Base-by-base conservation (phyloP, 768 basidiomycete species). In the Kwoniella europaea region DNA sequence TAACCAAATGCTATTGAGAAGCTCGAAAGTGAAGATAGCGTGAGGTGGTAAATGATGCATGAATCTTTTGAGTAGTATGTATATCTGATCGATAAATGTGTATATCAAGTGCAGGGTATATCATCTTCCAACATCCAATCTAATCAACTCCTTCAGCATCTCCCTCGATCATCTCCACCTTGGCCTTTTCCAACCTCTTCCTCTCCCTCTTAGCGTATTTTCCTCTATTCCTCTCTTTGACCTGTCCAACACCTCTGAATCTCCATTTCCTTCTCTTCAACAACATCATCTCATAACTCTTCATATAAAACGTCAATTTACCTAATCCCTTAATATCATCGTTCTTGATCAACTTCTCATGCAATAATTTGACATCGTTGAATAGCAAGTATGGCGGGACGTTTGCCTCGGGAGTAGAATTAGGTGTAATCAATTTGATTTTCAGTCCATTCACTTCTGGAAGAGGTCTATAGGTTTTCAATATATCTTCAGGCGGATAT, bases 351-450 rank as follows among this genome's bases (percentile, higher is more conserved):
- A 94, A 83, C 29, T 90, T 86, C 68, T 92, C 88, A 80, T 96
- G 93, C 62, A 97, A 85, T 5, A 90, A 71, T 73, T 92, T 90
- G n/a, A 96, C 73, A 79, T 96, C 93, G 16, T 84, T 74, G 79
- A 94, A 96, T 13, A 88, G 86, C 22, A 96, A 75, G 52, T 94
- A 81, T 0, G 94, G 94, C 0, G 94, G 92, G 6, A 97, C 90
- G 24, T 87, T 79, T 74, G 93, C 91, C 78, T 97, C 94, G 1
- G 88, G 87, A 3, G 91, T 86, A 18, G 89, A 88, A 2, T 86
- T 82, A 0, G 84, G 82, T 5, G 89, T 87, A 2, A 88, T 88
- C 74, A 92, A 85, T 22, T 92, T 89, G 22, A 96, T 9, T 82
- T 79, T 2, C 85, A 87, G 74, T 15, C n/a, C 57, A 87, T 89